Evolutionary conservation across 108 stramenopile species (phyloP), one percentile per base, ranked within the genome.

Genomic region (Cyclotella choctawhatcheeana): DNA sequence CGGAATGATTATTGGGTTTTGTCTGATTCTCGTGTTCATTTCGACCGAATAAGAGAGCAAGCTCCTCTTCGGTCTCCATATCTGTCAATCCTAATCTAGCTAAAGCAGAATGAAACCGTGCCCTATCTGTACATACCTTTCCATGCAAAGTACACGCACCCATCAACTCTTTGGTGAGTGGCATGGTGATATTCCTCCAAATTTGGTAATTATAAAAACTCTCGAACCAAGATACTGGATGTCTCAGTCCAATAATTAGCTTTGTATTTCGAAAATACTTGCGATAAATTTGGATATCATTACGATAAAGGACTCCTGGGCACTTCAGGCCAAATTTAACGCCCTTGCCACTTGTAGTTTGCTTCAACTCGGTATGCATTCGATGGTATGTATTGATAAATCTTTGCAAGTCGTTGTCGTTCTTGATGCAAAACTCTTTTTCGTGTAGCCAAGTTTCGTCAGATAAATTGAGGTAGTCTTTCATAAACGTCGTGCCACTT

Each of bases 171-270:
- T 65, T 59, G 4, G 63, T 58, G 4, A 16, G 58, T 43, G 53
- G 84, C 68, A 32, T 58, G 43, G n/a, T 84, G 63, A 58, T 76
- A 82, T 84, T 86, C 78, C 52, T 64, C 18, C 50, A 77, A 4
- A 84, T 35, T 47, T 89, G 89, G 73, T 88, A 89, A 58, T 93
- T 93, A 72, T 89, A 90, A 64, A 91, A 93, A 51, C 77, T 58
- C 45, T 80, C 71, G 54, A 93, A 91, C 92, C 89, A 91, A 2
- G 74, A 55, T 14, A 90, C 76, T 0, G 92, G 93, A 85, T 94
- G 88, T 14, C 93, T 77, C 18, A 90, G 3, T 1, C 88, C 88
- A 5, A 94, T 78, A 43, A 94, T 82, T 34, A 91, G 87, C 35
- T 87, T 84, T 10, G 89, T 88, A 0, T 64, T 34, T 16, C 84